These are phyloP conservation scores for Pseudogymnoascus sp. DNA, from an alignment of 2,329 filamentous ascomycete genomes.

Conservation along the genomic window DNA sequence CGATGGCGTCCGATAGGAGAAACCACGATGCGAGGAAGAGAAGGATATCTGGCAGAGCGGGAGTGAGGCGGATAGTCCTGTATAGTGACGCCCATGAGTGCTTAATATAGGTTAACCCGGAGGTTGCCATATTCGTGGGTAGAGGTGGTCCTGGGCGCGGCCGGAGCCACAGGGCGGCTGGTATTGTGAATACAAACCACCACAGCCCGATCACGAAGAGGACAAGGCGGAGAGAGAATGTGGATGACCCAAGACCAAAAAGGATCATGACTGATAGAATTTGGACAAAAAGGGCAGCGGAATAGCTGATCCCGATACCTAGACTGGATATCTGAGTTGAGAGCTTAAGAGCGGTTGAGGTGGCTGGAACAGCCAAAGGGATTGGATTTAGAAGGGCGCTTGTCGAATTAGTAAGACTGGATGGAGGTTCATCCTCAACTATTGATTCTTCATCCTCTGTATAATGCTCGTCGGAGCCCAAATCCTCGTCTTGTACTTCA, in stretches of 20 bases:
- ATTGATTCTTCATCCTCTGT: constrained; percentile 12
- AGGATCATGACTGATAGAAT: constrained; percentile 72
- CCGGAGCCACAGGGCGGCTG: constrained; percentile 77
- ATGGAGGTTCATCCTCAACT: constrained; percentile 5
- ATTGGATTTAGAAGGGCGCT: constrained; percentile 36
- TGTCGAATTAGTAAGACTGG: constrained; percentile 33
- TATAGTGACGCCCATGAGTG: constrained; percentile 85
- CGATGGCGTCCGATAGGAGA: constrained; percentile 84
- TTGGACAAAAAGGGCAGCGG: constrained; percentile 77
- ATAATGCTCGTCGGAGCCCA: constrained; percentile 9
- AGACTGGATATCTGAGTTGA: constrained; percentile 87
- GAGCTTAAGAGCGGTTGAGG: constrained; percentile 63
- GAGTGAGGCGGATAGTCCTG: constrained; percentile 67
- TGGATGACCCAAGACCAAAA: constrained; percentile 63
- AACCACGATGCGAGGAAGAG: constrained; percentile 89
- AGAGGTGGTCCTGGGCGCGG: constrained; percentile 82
- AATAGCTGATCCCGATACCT: constrained; percentile 90
- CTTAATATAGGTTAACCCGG: constrained; percentile 48
- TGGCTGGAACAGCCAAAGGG: constrained; percentile 22
- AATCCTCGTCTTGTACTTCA: constrained; percentile 22
- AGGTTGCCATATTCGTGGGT: constrained; percentile 29
- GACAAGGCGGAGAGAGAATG: constrained; percentile 77
- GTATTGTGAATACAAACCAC: constrained; percentile 91
- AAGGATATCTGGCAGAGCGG: constrained; percentile 62
- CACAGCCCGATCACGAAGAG: constrained; percentile 80